Evolutionary conservation across 1,139 yeast genomes (phyloP).

Genomic region (Sugiyamaella japonica): DNA sequence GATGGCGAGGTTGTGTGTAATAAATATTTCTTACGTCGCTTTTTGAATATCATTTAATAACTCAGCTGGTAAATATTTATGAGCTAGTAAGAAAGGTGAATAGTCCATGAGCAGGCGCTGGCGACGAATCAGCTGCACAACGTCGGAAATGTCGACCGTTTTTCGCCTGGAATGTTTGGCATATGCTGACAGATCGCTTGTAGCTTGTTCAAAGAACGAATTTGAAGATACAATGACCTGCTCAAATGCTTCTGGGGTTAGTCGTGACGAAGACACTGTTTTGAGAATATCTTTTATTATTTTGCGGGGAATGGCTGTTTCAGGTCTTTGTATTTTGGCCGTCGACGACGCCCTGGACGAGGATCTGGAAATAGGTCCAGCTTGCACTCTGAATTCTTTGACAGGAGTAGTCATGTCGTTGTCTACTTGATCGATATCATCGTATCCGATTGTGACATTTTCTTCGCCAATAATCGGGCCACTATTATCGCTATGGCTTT

Average conservation of each 20-base stretch:
- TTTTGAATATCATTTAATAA: constrained; percentile 28
- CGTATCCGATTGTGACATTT: constrained; percentile 4
- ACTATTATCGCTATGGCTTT: constrained; percentile 8
- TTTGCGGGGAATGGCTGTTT: constrained; percentile 31
- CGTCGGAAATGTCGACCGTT: constrained; percentile 36
- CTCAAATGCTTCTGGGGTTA: constrained; percentile 33
- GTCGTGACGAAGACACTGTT: constrained; percentile 24
- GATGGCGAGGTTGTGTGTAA: background rate
- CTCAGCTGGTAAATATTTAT: constrained; percentile 36
- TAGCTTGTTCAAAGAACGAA: constrained; percentile 33
- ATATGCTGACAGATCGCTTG: constrained; percentile 35
- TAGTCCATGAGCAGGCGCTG: constrained; percentile 28
- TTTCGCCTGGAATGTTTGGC: constrained; percentile 37
- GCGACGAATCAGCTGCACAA: constrained; percentile 32
- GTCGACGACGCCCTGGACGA: background rate
- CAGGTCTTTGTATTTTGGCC: constrained; percentile 8
- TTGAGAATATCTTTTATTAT: constrained; percentile 30
- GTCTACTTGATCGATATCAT: constrained; percentile 5
- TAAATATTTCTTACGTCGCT: background rate
- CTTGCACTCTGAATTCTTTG: background rate
- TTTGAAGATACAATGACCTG: constrained; percentile 34
- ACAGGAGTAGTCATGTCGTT: constrained; percentile 6
- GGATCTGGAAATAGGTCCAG: background rate
- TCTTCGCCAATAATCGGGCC: constrained; percentile 15
- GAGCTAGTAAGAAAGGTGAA: constrained; percentile 31